Percentiles rank a stretch among this genome's conserved stretches.
These are phyloP conservation scores for Hygrophorus pudorinus DNA, from an alignment of 768 basidiomycete species.

Conservation along the genomic window DNA sequence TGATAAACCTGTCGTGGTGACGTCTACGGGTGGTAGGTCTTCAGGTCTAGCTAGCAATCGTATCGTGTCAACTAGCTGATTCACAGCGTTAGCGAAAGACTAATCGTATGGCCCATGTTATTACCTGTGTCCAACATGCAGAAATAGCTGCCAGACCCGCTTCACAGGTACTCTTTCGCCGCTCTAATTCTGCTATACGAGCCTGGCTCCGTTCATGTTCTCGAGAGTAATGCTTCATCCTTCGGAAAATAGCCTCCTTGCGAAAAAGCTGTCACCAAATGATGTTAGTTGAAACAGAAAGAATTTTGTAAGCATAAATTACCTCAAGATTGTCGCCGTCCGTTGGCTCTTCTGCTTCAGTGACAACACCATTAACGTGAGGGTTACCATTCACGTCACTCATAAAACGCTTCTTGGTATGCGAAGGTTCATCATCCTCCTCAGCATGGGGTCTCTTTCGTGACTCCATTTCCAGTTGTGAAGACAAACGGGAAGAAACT, in stretches of 20 bases:
- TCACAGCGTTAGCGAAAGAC: constrained; percentile 5
- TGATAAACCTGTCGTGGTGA: constrained; percentile 32
- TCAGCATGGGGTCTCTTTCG: constrained; percentile 50
- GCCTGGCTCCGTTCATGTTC: constrained; percentile 57
- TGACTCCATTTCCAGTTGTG: constrained; percentile 34
- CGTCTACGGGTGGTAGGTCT: constrained; percentile 31
- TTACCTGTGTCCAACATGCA: constrained; percentile 74
- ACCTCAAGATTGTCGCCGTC: constrained; percentile 60
- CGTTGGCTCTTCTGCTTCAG: constrained; percentile 36
- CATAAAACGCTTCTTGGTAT: constrained; percentile 49
- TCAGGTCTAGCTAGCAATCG: constrained; percentile 47
- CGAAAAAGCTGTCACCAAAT: constrained; percentile 52
- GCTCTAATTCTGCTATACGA: constrained; percentile 56
- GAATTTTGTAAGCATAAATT: constrained; percentile 13
- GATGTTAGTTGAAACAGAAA: constrained; percentile 6
- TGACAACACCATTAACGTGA: constrained; percentile 38
- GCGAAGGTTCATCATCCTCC: constrained; percentile 31
- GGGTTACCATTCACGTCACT: constrained; percentile 42
- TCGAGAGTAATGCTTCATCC: constrained; percentile 76
- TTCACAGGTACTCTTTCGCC: constrained; percentile 55
- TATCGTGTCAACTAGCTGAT: constrained; percentile 58
- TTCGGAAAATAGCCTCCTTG: constrained; percentile 77
- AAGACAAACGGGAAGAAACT: not conserved
- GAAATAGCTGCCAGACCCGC: constrained; percentile 65
- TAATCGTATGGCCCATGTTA: constrained; percentile 3